phyloP scores from a whole-genome alignment of 148 eudicot species.

The Chenopodium quinoa region DNA sequence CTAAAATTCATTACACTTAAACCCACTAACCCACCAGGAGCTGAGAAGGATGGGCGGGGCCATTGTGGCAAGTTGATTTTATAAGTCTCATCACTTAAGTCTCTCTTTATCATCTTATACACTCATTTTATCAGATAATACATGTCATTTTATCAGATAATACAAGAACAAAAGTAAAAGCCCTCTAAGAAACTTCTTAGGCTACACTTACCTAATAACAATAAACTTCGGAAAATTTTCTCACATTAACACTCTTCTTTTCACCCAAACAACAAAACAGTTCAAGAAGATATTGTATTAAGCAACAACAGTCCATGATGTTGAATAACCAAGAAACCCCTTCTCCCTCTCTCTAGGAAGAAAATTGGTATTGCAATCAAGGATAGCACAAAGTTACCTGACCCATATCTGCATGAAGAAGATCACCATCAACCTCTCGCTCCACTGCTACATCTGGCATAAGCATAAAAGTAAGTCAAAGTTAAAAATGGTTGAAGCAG shows the following conservation, averaged over 20 bases:
- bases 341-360: neutral
- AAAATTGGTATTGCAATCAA: neutral
- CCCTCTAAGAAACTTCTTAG: neutral
- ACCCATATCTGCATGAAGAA: constrained; percentile 91
- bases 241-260: neutral
- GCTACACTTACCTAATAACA: neutral
- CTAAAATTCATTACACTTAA: neutral
- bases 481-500: constrained; percentile 17
- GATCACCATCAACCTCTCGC: constrained; percentile 91
- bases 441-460: constrained; percentile 72
- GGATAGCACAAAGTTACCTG: constrained; percentile 46
- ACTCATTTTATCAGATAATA: neutral
- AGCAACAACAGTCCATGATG: too few species aligned
- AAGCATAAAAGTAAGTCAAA: neutral
- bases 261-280: neutral
- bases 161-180: neutral
- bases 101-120: neutral
- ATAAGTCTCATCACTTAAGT: neutral
- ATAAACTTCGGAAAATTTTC: neutral
- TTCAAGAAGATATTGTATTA: neutral
- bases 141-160: neutral
- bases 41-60: neutral
- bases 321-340: neutral
- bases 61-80: neutral
- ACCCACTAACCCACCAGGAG: neutral